These are phyloP conservation scores for Lentinus brumalis DNA, from an alignment of 768 basidiomycete species.

Conservation along the genomic window DNA sequence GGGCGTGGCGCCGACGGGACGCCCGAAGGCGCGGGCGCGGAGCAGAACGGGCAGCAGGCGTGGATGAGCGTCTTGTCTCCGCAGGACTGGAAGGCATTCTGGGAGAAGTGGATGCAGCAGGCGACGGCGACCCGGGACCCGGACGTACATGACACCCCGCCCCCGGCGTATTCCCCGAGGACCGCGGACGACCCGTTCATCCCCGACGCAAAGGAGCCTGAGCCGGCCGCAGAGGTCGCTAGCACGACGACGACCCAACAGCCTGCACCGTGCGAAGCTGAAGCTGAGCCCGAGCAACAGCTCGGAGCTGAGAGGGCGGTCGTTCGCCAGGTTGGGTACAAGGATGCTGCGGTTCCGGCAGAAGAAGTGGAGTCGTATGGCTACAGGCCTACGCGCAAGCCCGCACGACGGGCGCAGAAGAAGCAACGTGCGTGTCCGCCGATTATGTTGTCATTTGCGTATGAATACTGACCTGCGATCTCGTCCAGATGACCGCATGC, in stretches of 20 bases:
- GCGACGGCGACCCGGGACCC: slow-evolving; percentile 45
- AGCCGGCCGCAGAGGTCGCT: background rate
- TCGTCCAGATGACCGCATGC: slow-evolving; percentile 75
- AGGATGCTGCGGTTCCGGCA: slow-evolving; percentile 52
- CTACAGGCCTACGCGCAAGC: slow-evolving; percentile 55
- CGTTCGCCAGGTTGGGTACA: slow-evolving; percentile 43
- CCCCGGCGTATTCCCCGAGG: slow-evolving; percentile 74
- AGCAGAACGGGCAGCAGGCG: slow-evolving; percentile 28
- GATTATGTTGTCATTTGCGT: background rate
- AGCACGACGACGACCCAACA: no score
- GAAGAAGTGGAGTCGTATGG: slow-evolving; percentile 70
- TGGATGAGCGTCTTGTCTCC: slow-evolving; percentile 29
- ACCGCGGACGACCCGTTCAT: slow-evolving; percentile 33
- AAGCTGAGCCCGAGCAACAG: slow-evolving; percentile 6
- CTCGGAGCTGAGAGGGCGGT: slow-evolving; percentile 38
- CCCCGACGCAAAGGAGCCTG: slow-evolving; percentile 17
- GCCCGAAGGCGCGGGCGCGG: slow-evolving; percentile 24
- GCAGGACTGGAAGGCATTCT: slow-evolving; percentile 67
- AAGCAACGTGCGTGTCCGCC: slow-evolving; percentile 56
- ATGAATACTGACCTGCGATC: background rate
- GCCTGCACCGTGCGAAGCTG: background rate
- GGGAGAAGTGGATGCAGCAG: slow-evolving; percentile 75
- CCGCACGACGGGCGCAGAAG: slow-evolving; percentile 52
- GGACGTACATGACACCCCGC: slow-evolving; percentile 54
- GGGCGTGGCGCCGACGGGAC: slow-evolving; percentile 32